Base-by-base conservation (phyloP, 2,329 filamentous ascomycete genomes). In the Ophiostoma sp. region DNA sequence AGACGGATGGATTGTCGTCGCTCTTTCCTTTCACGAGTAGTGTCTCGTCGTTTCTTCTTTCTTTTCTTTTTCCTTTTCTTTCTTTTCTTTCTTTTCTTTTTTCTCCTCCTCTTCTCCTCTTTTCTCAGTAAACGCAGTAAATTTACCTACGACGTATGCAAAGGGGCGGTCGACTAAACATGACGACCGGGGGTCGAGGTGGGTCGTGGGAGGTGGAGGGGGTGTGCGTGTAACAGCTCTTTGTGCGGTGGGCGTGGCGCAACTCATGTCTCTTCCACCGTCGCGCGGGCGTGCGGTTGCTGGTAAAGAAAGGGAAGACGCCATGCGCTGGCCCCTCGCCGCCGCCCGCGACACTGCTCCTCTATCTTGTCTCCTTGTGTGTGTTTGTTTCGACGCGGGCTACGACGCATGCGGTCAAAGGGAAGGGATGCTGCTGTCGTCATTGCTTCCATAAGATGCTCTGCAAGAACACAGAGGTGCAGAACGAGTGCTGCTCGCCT, bases 181-280 rank as follows among this genome's bases (percentile, higher is more conserved):
- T 63, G 60, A 63, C 60, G 60, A 63, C 60, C 8, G 60, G 60
- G 58, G 16, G n/a, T 16, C 38, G 60, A 41, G 4, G 60, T 63
- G 60, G 60, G 60, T 42, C 38, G 11, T 16, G 16, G 38, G 16
- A 42, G 60, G 42, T 63, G 60, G 60, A 63, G 60, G 60, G 58
- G 60, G 60, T 14, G 60, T 63, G 60, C 7, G 60, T 63, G 60
- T 63, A 63, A 63, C 40, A 40, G 60, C 60, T 62, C 58, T 62
- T 62, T 62, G 58, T 63, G 40, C 18, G 52, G 42, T 12, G 42
- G 42, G 11, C 45, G 45, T 45, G 9, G 14, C 9, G 42, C 42
- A 55, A 52, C 27, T 27, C 27, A 27, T 27, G 27, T 27, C 27
- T 27, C 27, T 27, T n/a, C 7, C 47, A 52, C n/a, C 47, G 47